Conservation (phyloP, 768 basidiomycete species). For the Lactifluus pinguis region DNA sequence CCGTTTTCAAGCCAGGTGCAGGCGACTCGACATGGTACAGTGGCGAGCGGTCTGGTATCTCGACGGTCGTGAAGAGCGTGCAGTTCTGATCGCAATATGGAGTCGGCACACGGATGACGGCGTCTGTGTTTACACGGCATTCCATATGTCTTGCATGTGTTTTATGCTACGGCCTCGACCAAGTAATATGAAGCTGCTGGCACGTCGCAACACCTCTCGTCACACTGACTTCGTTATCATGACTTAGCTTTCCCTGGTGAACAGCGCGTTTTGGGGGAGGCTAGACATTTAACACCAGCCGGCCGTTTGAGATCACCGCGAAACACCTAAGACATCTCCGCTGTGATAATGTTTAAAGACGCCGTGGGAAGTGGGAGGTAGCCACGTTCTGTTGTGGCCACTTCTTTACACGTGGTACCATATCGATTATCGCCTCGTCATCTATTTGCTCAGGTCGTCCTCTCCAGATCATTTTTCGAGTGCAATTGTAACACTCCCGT, state of each 20-base stretch:
- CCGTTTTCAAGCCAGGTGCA: constrained; percentile 86
- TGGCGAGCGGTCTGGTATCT: constrained; percentile 91
- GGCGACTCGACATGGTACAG: constrained; percentile 66
- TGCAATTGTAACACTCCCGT: neutral
- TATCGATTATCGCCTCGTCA: neutral
- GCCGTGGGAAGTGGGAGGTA: no score
- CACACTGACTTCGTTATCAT: neutral
- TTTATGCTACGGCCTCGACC: neutral
- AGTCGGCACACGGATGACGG: neutral
- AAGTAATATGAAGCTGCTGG: neutral
- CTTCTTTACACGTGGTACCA: neutral
- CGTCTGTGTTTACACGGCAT: neutral
- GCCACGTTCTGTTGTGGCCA: no score
- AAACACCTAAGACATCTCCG: neutral
- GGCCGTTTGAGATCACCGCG: neutral
- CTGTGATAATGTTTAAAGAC: no score
- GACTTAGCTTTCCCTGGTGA: neutral
- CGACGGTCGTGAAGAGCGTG: constrained; percentile 81
- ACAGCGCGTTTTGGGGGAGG: neutral
- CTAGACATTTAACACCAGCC: neutral
- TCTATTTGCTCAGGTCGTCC: neutral
- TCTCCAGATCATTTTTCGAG: neutral
- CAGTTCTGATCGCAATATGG: constrained; percentile 34
- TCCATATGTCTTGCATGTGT: neutral
- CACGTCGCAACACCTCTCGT: neutral